Conservation (phyloP, 352 stramenopile genomes). For the Saprolegnia diclina region DNA sequence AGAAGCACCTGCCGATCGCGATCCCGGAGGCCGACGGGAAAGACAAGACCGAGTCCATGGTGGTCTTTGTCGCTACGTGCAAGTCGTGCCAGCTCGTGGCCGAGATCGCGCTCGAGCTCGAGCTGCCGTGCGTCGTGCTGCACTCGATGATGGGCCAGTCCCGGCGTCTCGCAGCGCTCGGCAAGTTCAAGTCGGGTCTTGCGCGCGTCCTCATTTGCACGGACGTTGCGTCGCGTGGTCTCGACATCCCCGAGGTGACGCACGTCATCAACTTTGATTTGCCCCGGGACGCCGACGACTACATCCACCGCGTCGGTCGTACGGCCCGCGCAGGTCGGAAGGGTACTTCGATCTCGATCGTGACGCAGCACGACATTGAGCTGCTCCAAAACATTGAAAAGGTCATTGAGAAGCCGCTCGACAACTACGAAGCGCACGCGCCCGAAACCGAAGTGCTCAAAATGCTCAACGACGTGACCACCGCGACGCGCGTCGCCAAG, state of each 20-base stretch:
- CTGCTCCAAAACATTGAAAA: conserved; percentile 94
- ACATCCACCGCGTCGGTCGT: conserved; percentile 96
- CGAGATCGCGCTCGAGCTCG: conserved; percentile 90
- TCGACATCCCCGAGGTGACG: conserved; percentile 96
- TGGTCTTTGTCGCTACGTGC: conserved; percentile 98
- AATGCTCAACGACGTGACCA: conserved; percentile 93
- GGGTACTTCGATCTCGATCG: conserved; percentile 90
- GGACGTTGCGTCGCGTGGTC: conserved; percentile 93
- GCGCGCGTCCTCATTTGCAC: conserved; percentile 94
- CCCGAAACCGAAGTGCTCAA: conserved; percentile 92
- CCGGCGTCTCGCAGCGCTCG: conserved; percentile 89
- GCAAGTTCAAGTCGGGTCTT: conserved; percentile 94
- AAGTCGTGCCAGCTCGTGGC: conserved; percentile 92
- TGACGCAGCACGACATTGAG: conserved; percentile 92
- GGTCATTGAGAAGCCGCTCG: conserved; percentile 86
- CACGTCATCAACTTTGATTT: conserved; percentile 98
- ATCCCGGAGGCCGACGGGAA: conserved; percentile 6
- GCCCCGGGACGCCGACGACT: conserved; percentile 92
- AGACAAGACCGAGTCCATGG: conserved; percentile 64
- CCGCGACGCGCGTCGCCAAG: conserved; percentile 89
- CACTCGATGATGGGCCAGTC: conserved; percentile 96
- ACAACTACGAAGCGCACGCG: conserved; percentile 75
- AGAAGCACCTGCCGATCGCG: conserved; percentile 30
- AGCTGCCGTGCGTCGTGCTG: conserved; percentile 90
- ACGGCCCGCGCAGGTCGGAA: conserved; percentile 89